Evolutionary conservation across 768 basidiomycete species (phyloP), one percentile per base, ranked within the genome.

Genomic region (Boletus speciosus): DNA sequence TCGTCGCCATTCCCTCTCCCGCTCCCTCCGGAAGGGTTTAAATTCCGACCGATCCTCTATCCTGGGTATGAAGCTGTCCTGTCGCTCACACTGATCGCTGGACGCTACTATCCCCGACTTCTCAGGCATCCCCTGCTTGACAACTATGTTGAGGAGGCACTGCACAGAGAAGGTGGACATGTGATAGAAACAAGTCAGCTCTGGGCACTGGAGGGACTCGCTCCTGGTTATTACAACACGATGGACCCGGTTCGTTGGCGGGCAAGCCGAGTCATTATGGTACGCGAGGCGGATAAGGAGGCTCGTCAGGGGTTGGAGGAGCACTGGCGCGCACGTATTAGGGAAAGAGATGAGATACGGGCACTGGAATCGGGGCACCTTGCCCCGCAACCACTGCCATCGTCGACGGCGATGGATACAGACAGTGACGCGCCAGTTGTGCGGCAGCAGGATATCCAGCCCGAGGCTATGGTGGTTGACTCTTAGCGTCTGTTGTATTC

Each of bases 21-120:
- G 0, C 68, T 74, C 21, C 71, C 92, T 1, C 90, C 91, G 0
- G 66, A 68, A 21, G 87, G 88, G 0, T 91, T 78, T 69, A 77
- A 75, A 57, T 93, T 90, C 71, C 80, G 87, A 16, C 76, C 81
- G 1, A 84, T 93, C 52, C 74, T 90, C 14, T 63, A 75, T 2
- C 73, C 81, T 7, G 85, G 80, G 0, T 67, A 80, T 55, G 88
- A 92, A 68, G 79, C 79, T 15, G 79, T 87, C 19, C 58, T 90
- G n/a, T 83, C 83, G 3, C 74, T 92, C 39, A 80, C 82, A 35
- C 73, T 90, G 44, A 76, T 94, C 56, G 82, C 82, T 32, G 92
- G 92, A 32, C 78, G 92, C 51, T 93, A 93, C 66, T 93, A 93
- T 65, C 87, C 90, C 5, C 73, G 77, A 6, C 74, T 93, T 35